Evolutionary conservation across 1,284 basidiomycete species (phyloP).

Genomic region (Hemileccinum hortonii): DNA sequence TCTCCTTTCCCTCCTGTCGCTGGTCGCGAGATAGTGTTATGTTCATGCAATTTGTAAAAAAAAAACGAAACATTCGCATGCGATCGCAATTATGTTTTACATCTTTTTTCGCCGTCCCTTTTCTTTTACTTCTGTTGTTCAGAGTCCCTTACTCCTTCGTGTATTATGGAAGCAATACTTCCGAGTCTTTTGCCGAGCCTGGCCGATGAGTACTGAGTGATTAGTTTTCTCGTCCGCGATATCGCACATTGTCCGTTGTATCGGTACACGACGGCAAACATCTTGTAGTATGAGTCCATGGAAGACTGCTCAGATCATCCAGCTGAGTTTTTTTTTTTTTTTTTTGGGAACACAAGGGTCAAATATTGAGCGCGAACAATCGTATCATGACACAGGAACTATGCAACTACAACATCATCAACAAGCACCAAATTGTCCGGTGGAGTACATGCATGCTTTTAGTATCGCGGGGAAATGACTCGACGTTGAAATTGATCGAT

Average conservation of each 20-base stretch:
- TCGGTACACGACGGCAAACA: no score
- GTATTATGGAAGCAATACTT: conserved; percentile 14
- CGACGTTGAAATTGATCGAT: background rate
- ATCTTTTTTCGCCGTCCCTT: background rate
- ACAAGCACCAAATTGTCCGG: conserved; percentile 8
- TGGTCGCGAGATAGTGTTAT: conserved; percentile 3
- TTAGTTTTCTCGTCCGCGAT: no score
- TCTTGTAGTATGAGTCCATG: no score
- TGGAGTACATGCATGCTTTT: conserved; percentile 15
- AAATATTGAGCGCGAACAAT: background rate
- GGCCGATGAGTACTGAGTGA: no score
- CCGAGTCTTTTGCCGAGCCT: background rate
- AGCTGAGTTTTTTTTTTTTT: no score
- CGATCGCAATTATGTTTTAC: conserved; percentile 1
- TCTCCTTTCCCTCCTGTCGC: conserved; percentile 4
- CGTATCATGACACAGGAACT: background rate
- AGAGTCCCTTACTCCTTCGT: background rate
- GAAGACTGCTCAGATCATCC: no score
- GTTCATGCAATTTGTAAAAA: conserved; percentile 13
- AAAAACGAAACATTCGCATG: conserved; percentile 16
- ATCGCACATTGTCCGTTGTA: no score
- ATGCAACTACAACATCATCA: conserved; percentile 9
- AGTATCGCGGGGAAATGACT: background rate
- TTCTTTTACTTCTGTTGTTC: background rate
- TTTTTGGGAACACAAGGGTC: no score